A percentile compares a stretch with the other conserved stretches of the same genome.
These are phyloP conservation scores for Penicillium rolfsii DNA, from an alignment of 2,329 filamentous ascomycete species.

Conservation along the genomic window DNA sequence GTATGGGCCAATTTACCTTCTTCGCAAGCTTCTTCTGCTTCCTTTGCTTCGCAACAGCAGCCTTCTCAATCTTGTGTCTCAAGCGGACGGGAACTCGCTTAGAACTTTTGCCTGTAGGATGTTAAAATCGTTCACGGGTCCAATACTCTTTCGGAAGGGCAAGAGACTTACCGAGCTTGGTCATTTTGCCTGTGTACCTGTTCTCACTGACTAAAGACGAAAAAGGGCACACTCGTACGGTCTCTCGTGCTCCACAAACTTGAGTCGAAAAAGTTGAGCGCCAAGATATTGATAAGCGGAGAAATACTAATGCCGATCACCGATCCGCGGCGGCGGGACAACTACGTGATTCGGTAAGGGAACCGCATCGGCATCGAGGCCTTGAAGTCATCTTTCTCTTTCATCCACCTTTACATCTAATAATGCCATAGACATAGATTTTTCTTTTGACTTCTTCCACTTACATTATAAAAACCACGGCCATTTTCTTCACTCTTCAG, in stretches of 20 bases:
- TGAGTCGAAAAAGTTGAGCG: slow-evolving; percentile 35
- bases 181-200: slow-evolving; percentile 39
- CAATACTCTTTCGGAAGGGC: background rate
- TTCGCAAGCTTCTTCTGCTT: slow-evolving; percentile 88
- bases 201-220: slow-evolving; percentile 18
- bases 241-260: slow-evolving; percentile 19
- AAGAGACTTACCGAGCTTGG: slow-evolving; percentile 43
- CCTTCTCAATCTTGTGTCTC: slow-evolving; percentile 94
- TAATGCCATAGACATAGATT: slow-evolving; percentile 15
- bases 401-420: slow-evolving; percentile 4
- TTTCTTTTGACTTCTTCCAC: background rate
- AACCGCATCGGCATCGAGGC: slow-evolving; percentile 11
- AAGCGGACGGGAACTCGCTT: slow-evolving; percentile 89
- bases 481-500: background rate
- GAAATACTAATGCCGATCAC: slow-evolving; percentile 39
- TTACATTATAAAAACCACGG: background rate
- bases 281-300: slow-evolving; percentile 47
- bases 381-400: background rate
- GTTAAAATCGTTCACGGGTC: slow-evolving; percentile 9
- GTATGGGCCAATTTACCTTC: slow-evolving; percentile 56
- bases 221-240: slow-evolving; percentile 20
- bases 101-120: slow-evolving; percentile 77
- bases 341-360: slow-evolving; percentile 16
- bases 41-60: slow-evolving; percentile 83
- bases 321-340: slow-evolving; percentile 26